Conservation (phyloP, 164 flowering plant species). For the Echeveria elegans region DNA sequence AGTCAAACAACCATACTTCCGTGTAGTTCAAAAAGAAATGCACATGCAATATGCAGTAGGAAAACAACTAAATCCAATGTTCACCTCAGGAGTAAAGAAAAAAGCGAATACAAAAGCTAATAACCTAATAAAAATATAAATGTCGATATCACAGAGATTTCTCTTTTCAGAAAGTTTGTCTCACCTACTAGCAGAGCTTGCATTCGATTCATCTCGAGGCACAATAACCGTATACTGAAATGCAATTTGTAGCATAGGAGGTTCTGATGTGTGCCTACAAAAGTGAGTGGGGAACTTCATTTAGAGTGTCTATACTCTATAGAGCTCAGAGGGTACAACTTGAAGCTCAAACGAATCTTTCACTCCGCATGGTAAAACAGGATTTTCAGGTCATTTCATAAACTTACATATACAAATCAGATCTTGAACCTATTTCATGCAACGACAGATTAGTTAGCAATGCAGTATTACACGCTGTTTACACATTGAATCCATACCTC, state of each 20-base stretch:
- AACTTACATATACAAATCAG: neutral
- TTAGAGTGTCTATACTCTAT: too few species aligned
- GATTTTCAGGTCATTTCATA: neutral
- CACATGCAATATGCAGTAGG: neutral
- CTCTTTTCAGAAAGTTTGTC: neutral
- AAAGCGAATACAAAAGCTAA: neutral
- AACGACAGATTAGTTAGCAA: neutral
- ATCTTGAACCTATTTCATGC: neutral
- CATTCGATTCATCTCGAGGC: constrained; percentile 57
- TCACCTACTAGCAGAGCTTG: constrained; percentile 60
- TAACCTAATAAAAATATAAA: neutral
- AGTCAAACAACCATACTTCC: neutral
- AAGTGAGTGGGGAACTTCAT: neutral
- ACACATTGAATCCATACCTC: constrained; percentile 35
- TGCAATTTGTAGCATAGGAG: constrained; percentile 82
- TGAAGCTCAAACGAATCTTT: neutral
- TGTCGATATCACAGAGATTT: neutral
- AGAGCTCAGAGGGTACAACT: neutral
- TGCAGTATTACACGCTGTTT: neutral
- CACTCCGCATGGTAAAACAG: neutral
- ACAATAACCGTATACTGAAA: constrained; percentile 87
- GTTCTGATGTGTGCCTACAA: constrained; percentile 63
- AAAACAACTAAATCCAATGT: neutral
- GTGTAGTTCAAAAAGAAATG: neutral
- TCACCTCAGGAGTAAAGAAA: too few species aligned